Evolutionary conservation across 257 asterid genomes (phyloP), one percentile per base, ranked within the genome.

Genomic region (Coffea canephora): DNA sequence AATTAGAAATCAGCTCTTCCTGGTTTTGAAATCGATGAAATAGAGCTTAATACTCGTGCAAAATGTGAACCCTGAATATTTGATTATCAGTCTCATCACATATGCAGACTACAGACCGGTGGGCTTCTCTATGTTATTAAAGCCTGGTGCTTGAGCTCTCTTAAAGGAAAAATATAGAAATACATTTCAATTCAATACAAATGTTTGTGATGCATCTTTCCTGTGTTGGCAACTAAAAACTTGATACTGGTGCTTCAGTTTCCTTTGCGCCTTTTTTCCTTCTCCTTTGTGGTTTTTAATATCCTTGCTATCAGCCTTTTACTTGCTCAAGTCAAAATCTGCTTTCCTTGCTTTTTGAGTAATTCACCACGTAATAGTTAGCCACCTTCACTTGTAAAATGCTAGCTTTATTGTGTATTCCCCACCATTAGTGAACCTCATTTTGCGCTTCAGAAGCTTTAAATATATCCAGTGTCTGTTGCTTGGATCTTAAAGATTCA

Each of bases 231-330:
- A 9, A 23, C 65, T 61, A 4, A 10, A 16, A 9, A 64, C 2
- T 64, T 25, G n/a, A 1, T 55, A 16, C 64, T 55, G n/a, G 19
- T 55, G 64, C 64, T n/a, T 16, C 64, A 55, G 12, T 55, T 18
- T 19, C n/a, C 14, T 73, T 73, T 55, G 11, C 66, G 14, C 19
- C 18, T 39, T 50, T 18, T 73, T 73, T 27, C 67, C 50, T 54
- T 74, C 68, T 54, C 68, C 39, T 52, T 41, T 74, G 68, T 61
- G 50, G 68, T 54, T 52, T 49, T 59, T 72, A 46, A 39, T 49
- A n/a, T 18, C 64, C 43, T 49, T 8, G 9, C 25, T 13, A 54
- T 54, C 31, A 4, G 18, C 68, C 34, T 34, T 34, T 34, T 34
- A n/a, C 50, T 74, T 61, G 34, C 34, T 61, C 67, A n/a, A 6